Percentiles rank a stretch among this genome's conserved stretches.
These are phyloP conservation scores for Coniochaeta hoffmannii DNA, from an alignment of 2,329 filamentous ascomycete genomes.

Conservation along the genomic window DNA sequence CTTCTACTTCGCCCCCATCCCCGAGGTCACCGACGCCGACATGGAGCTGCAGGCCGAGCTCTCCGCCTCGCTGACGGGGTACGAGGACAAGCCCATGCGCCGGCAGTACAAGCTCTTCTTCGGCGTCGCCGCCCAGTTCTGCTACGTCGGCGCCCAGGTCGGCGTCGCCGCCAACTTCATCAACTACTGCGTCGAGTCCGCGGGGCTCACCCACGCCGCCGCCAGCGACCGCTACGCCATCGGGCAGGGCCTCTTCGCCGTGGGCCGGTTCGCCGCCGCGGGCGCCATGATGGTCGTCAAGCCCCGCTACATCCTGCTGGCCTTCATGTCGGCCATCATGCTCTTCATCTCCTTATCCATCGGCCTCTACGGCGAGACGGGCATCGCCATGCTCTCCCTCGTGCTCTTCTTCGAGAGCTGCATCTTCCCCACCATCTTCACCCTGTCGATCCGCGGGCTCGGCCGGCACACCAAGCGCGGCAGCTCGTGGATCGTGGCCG, in stretches of 20 bases:
- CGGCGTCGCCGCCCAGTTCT: slow-evolving; percentile 67
- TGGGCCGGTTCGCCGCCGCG: slow-evolving; percentile 62
- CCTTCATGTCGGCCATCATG: slow-evolving; percentile 55
- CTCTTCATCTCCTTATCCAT: slow-evolving; percentile 48
- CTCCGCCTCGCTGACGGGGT: slow-evolving; percentile 33
- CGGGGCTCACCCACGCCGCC: slow-evolving; percentile 38
- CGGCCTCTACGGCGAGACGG: slow-evolving; percentile 31
- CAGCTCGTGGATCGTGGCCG: slow-evolving; percentile 60
- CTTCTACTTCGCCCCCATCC: slow-evolving; percentile 59
- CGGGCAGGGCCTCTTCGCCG: slow-evolving; percentile 63
- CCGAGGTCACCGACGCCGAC: slow-evolving; percentile 63
- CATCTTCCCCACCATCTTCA: slow-evolving; percentile 76
- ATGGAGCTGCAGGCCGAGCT: slow-evolving; percentile 52
- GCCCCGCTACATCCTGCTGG: slow-evolving; percentile 59
- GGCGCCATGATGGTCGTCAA: slow-evolving; percentile 57
- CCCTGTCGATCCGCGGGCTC: slow-evolving; percentile 64
- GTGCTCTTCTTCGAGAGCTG: slow-evolving; percentile 72
- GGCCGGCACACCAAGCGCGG: slow-evolving; percentile 70
- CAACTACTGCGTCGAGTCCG: slow-evolving; percentile 57
- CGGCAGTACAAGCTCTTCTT: slow-evolving; percentile 70
- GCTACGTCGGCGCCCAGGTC: slow-evolving; percentile 65
- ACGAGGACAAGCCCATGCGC: slow-evolving; percentile 52
- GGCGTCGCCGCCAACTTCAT: slow-evolving; percentile 61
- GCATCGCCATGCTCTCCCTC: slow-evolving; percentile 54
- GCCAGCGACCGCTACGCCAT: slow-evolving; percentile 63